These are phyloP conservation scores for Moesziomyces antarcticus DNA, from an alignment of 1,284 basidiomycete genomes.

Conservation along the genomic window DNA sequence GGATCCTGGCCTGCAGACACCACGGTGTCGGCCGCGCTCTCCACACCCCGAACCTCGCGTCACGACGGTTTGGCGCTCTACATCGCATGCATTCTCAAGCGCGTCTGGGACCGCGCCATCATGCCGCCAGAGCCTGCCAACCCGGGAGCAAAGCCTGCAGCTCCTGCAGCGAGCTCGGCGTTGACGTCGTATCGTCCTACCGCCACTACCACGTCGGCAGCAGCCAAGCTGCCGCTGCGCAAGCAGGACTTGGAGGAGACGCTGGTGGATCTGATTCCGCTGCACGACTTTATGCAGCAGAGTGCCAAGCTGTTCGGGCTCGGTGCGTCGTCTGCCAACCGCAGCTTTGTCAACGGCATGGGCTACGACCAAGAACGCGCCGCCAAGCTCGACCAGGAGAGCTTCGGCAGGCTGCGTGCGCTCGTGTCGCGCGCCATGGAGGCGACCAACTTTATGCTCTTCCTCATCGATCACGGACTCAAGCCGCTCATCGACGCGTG, in stretches of 20 bases:
- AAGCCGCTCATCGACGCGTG: conserved; percentile 78
- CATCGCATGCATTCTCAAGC: conserved; percentile 83
- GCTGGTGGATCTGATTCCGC: conserved; percentile 52
- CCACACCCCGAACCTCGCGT: conserved; percentile 69
- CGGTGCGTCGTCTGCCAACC: conserved; percentile 43
- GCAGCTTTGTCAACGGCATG: conserved; percentile 34
- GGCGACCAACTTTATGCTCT: conserved; percentile 87
- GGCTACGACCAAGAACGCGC: conserved; percentile 45
- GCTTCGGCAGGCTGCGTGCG: conserved; percentile 77
- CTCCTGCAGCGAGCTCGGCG: conserved; percentile 13
- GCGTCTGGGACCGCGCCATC: conserved; percentile 83
- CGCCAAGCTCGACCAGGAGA: conserved; percentile 77
- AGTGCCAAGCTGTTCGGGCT: conserved; percentile 62
- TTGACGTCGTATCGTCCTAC: conserved; percentile 28
- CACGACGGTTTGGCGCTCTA: conserved; percentile 90
- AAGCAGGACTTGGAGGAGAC: conserved; percentile 52
- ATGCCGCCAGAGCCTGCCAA: conserved; percentile 41
- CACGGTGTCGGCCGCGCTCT: conserved; percentile 45
- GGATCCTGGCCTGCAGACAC: conserved; percentile 61
- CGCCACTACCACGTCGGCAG: conserved; percentile 4
- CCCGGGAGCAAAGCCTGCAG: conserved; percentile 32
- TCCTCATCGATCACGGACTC: conserved; percentile 89
- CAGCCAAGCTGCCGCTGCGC: conserved; percentile 31
- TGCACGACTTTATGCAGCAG: conserved; percentile 58
- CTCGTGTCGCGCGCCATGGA: conserved; percentile 75